Evolutionary conservation across 148 eudicot species (phyloP).

Genomic region (Rhododendron henanense): DNA sequence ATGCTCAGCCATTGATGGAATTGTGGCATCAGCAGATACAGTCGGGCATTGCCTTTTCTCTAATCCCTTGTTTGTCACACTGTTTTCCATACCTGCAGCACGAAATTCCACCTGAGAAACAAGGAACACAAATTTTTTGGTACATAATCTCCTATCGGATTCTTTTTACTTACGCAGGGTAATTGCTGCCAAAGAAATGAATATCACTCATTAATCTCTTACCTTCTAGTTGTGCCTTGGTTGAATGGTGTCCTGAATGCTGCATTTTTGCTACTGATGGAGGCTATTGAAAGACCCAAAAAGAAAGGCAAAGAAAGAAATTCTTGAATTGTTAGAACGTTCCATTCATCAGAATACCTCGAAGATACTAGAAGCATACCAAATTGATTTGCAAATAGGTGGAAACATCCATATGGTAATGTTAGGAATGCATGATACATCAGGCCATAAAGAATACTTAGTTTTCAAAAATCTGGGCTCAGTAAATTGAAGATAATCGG

Average conservation of each 20-base stretch:
- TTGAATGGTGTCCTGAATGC: neutral
- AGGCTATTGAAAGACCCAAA: constrained; percentile 11
- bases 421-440: neutral
- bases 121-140: neutral
- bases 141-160: neutral
- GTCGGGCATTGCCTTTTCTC: neutral
- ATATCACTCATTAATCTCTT: constrained; percentile 8
- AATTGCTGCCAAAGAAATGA: neutral
- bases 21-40: constrained; percentile 1
- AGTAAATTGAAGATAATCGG: neutral
- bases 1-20: neutral
- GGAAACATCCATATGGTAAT: neutral
- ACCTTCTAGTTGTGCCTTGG: constrained; percentile 6
- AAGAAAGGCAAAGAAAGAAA: neutral
- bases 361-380: neutral
- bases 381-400: constrained; percentile 1
- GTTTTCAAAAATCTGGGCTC: neutral
- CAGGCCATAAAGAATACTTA: neutral
- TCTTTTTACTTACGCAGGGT: neutral
- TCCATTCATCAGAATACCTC: neutral
- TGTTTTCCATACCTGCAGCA: constrained; percentile 23
- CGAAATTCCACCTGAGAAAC: neutral
- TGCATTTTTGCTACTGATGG: constrained; percentile 16
- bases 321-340: neutral
- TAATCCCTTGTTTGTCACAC: constrained; percentile 6